Evolutionary conservation across 768 basidiomycete genomes (phyloP).

Genomic region (Terana coerulea): DNA sequence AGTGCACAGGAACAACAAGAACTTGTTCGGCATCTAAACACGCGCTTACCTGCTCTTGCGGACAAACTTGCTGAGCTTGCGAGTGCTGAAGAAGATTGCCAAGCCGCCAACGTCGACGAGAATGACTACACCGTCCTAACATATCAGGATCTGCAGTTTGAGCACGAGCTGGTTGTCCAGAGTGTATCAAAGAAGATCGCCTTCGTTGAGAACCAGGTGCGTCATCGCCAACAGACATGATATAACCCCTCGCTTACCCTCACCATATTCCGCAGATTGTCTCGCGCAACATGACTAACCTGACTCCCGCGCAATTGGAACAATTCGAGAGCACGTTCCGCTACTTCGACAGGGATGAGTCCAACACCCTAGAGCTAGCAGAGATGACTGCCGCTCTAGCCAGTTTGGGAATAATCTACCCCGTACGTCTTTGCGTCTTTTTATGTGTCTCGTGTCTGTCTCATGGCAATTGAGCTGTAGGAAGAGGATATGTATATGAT

Average conservation of each 20-base stretch:
- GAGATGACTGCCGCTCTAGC: constrained; percentile 95
- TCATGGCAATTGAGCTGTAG: no score
- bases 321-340: constrained; percentile 97
- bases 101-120: constrained; percentile 89
- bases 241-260: no score
- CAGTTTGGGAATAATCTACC: constrained; percentile 90
- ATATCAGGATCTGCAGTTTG: constrained; percentile 85
- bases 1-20: constrained; percentile 75
- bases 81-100: constrained; percentile 70
- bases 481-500: constrained; percentile 87
- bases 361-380: constrained; percentile 77
- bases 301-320: constrained; percentile 93
- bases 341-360: constrained; percentile 93
- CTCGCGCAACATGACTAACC: constrained; percentile 87
- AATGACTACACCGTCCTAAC: constrained; percentile 95
- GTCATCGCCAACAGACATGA: constrained; percentile 17
- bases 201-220: constrained; percentile 94
- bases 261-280: constrained; percentile 71
- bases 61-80: constrained; percentile 51
- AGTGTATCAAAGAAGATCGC: constrained; percentile 86
- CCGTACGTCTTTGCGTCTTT: constrained; percentile 57
- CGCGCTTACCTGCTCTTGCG: constrained; percentile 61
- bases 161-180: constrained; percentile 77
- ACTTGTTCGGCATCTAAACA: constrained; percentile 59
- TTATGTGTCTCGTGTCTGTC: no score